Evolutionary conservation across 2,329 filamentous ascomycete genomes (phyloP).

Genomic region (Ophiostoma piceae): DNA sequence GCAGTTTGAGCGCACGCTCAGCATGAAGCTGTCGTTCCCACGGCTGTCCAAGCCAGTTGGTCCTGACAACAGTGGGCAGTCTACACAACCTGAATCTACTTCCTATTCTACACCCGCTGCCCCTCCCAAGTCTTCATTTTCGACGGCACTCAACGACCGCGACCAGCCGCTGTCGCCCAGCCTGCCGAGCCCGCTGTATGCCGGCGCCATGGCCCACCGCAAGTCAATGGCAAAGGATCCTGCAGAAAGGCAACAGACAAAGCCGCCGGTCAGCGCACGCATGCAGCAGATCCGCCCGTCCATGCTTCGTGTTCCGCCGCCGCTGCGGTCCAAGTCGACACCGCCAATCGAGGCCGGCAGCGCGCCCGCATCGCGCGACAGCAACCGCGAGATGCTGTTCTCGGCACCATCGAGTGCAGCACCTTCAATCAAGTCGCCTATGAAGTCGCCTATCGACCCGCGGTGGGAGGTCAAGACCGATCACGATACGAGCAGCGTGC

Average conservation of each 20-base stretch:
- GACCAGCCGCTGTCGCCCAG: not conserved
- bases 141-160: not conserved
- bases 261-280: constrained; percentile 42
- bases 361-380: constrained; percentile 27
- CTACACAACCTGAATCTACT: not conserved
- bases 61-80: not conserved
- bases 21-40: constrained; percentile 17
- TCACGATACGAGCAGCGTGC: not conserved
- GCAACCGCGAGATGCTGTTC: not conserved
- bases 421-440: not conserved
- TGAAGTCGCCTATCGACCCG: not conserved
- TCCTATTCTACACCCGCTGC: not conserved
- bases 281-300: constrained; percentile 35
- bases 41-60: not conserved
- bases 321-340: constrained; percentile 37
- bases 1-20: constrained; percentile 30
- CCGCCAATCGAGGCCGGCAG: constrained; percentile 28
- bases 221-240: not conserved
- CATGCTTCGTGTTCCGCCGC: constrained; percentile 34
- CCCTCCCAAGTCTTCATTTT: not conserved
- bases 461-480: constrained; percentile 33
- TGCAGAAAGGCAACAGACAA: not conserved
- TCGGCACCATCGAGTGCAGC: not conserved
- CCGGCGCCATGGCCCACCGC: not conserved
- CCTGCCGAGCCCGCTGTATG: not conserved